A percentile compares a stretch with the other conserved stretches of the same genome.
phyloP scores from a whole-genome alignment of 1,139 yeast species.

The Sugiyamaella pinicola region DNA sequence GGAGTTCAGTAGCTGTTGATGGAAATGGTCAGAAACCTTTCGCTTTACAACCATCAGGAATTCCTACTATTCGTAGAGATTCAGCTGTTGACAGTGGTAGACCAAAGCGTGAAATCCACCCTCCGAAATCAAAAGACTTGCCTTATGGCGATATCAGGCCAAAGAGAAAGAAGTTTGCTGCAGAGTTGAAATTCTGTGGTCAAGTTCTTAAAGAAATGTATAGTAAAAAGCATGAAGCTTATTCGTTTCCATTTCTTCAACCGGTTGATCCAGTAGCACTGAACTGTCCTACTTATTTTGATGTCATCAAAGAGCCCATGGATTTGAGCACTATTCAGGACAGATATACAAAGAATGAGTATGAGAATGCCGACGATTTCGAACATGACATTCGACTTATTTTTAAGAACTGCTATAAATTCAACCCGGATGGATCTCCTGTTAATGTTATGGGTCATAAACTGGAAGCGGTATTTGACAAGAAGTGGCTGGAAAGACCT shows the following conservation, averaged over 20 bases:
- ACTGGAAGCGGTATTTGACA: slow-evolving; percentile 80
- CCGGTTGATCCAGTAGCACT: slow-evolving; percentile 97
- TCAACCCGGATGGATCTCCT: slow-evolving; percentile 95
- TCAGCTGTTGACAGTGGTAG: slow-evolving; percentile 64
- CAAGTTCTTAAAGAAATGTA: slow-evolving; percentile 78
- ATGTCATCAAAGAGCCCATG: slow-evolving; percentile 90
- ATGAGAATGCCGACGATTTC: slow-evolving; percentile 86
- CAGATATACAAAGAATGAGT: slow-evolving; percentile 81
- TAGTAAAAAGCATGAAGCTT: slow-evolving; percentile 79
- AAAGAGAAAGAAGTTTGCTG: slow-evolving; percentile 85
- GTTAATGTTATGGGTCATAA: slow-evolving; percentile 95
- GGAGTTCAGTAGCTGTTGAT: slow-evolving; percentile 27
- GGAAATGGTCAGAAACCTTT: slow-evolving; percentile 37
- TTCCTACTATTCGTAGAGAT: slow-evolving; percentile 65
- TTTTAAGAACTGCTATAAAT: slow-evolving; percentile 83
- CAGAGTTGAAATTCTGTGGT: slow-evolving; percentile 85
- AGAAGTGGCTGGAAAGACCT: slow-evolving; percentile 91
- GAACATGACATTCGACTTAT: slow-evolving; percentile 80
- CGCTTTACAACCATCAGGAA: slow-evolving; percentile 50
- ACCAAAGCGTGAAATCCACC: slow-evolving; percentile 95
- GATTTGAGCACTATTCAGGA: slow-evolving; percentile 84
- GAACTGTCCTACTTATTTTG: slow-evolving; percentile 86
- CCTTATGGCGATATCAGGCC: slow-evolving; percentile 82
- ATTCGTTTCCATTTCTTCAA: slow-evolving; percentile 84
- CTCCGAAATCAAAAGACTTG: slow-evolving; percentile 92